Evolutionary conservation across 768 basidiomycete species (phyloP).

Genomic region (Kockovaella imperatae): DNA sequence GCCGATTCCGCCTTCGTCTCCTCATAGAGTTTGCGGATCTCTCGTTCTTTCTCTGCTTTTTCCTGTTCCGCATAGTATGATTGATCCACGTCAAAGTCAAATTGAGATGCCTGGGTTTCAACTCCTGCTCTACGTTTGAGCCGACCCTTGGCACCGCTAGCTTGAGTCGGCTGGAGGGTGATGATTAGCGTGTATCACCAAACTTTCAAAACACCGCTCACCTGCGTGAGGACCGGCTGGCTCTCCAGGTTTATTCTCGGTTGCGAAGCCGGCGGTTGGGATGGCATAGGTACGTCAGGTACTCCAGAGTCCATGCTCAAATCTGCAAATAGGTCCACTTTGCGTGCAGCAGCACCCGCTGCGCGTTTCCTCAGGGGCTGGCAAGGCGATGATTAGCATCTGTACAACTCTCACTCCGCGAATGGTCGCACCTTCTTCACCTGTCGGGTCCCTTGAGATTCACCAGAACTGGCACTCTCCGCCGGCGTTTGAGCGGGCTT

Average conservation of each 20-base stretch:
- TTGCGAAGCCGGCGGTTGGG: no score
- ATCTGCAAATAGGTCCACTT: not conserved
- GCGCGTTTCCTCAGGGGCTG: slow-evolving; percentile 1
- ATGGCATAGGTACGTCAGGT: no score
- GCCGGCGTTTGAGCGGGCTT: no score
- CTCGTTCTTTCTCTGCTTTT: slow-evolving; percentile 18
- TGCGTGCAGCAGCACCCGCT: no score
- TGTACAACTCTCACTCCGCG: not conserved
- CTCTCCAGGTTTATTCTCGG: no score
- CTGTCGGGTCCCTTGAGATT: no score
- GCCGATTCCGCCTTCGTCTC: slow-evolving; percentile 24
- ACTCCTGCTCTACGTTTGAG: slow-evolving; percentile 1
- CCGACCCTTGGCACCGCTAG: not conserved
- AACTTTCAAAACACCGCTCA: no score
- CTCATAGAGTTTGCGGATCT: slow-evolving; percentile 30
- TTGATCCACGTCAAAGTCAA: not conserved
- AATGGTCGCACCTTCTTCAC: no score
- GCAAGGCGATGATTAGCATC: not conserved
- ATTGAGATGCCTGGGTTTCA: slow-evolving; percentile 3
- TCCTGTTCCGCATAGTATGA: slow-evolving; percentile 1
- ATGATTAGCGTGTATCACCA: no score
- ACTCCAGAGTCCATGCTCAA: no score
- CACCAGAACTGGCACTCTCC: no score
- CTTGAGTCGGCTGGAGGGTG: not conserved
- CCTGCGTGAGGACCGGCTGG: no score